Base-by-base conservation (phyloP, 2,329 filamentous ascomycete genomes). In the Lachnellula hyalina region DNA sequence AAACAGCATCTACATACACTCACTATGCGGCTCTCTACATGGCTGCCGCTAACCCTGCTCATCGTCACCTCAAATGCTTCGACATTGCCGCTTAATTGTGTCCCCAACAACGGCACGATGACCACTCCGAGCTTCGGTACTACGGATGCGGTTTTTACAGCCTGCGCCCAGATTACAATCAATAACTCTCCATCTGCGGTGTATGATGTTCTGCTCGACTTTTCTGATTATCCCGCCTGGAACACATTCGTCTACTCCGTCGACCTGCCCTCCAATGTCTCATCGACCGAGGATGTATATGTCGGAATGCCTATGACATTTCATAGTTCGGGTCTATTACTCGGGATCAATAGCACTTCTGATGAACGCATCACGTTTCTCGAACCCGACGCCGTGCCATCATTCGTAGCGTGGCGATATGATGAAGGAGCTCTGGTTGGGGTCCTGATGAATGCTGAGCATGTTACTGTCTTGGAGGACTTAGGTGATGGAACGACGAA, bases 251-350 rank as follows among this genome's bases (percentile, higher is more conserved):
- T 58, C 25, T 58, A 55, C 36, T 9, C 42, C 11, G 46, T 58
- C n/a, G 50, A 58, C 19, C 14, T 58, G 12, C 53, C 56, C 1
- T 4, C 41, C 28, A 53, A 51, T 19, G 56, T 58, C 21, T 41
- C 53, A 2, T 50, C 46, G 5, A 35, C 49, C 28, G 11, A 23
- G 25, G 49, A 53, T 21, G 56, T 58, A 4, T 58, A 55, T 25
- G 34, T 58, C 15, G 56, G 53, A 25, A 58, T 56, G 53, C 49
- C 53, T 14, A 58, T 58, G 56, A 58, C 41, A 12, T 32, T 58
- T 2, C 50, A 55, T 14, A 55, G 50, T 12, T 36, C n/a, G 8
- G 56, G 56, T 21, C 50, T 58, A 8, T 25, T 58, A 8, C 46
- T 40, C 2, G 46, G 23, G 1, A 5, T 51, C 9, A 55, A 58